Conservation (phyloP, 192 early-diverging fungal genomes). For the Powellomyces hirtus region DNA sequence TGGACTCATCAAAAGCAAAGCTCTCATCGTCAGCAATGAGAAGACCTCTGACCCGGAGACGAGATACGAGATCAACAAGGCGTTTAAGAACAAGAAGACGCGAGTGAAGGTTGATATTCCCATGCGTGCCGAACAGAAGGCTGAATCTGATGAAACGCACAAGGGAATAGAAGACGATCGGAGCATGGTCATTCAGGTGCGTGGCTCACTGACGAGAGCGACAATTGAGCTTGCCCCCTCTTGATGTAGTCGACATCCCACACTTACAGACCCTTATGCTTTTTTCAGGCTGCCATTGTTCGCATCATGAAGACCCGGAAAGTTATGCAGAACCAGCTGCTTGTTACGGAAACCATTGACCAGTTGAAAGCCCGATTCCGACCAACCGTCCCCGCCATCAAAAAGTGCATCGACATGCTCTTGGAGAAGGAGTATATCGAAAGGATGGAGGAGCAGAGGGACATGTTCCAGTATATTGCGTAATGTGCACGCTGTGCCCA, state of each 20-base stretch:
- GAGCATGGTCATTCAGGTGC: constrained; percentile 85
- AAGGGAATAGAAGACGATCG: constrained; percentile 90
- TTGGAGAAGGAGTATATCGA: constrained; percentile 93
- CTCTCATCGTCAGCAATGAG: constrained; percentile 54
- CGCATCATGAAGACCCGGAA: constrained; percentile 99
- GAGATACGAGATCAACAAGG: constrained; percentile 75
- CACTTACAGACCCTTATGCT: too few relatives aligned
- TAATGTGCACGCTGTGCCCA: too few relatives aligned
- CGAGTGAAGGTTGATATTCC: constrained; percentile 84
- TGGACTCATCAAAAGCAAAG: constrained; percentile 80
- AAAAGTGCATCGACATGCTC: constrained; percentile 93
- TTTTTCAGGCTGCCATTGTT: constrained; percentile 88
- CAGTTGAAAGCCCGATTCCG: constrained; percentile 88
- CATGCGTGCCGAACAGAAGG: constrained; percentile 86
- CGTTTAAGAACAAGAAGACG: constrained; percentile 77
- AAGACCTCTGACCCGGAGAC: constrained; percentile 52
- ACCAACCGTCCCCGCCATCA: constrained; percentile 86
- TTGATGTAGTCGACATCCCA: too few relatives aligned
- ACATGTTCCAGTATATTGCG: constrained; percentile 56
- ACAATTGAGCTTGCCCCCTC: too few relatives aligned
- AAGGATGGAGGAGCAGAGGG: constrained; percentile 75
- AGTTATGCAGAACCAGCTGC: constrained; percentile 74
- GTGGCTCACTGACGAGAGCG: not conserved
- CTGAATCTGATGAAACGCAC: constrained; percentile 88
- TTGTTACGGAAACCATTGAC: constrained; percentile 86